Base-by-base conservation (phyloP, 2,329 filamentous ascomycete species). In the Neoarthrinium moseri region DNA sequence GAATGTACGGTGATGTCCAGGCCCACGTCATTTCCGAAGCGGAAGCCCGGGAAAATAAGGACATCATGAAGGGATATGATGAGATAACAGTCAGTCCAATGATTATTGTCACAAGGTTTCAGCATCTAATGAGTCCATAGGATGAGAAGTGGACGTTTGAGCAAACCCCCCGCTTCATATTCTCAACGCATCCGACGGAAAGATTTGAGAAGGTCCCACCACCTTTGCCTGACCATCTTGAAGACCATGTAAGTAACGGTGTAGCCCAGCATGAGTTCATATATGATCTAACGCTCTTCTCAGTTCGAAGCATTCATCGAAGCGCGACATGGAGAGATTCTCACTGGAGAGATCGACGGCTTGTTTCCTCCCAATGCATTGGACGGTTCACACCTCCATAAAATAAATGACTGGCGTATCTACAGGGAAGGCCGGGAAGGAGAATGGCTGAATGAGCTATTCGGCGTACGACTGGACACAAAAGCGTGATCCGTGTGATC, bases 161-260 rank as follows among this genome's bases (percentile, higher is more conserved):
- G 3, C 91, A 96, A 68, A 96, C 91, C 2, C 91, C 91, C 1
- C 84, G 85, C 45, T 96, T 96, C 63, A 82, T 78, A 6, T 83
- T 92, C 54, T 82, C 80, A 4, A 83, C 78, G 4, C 70, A 78
- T 62, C 67, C 84, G 29, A 77, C 75, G 51, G 71, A 81, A 51
- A 71, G 81, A 33, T 74, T 87, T 66, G 70, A 80, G 46, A 69
- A 83, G 46, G 66, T 75, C 48, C 71, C 81, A 30, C 80, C 81
- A 1, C 56, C 63, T 0, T 49, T 79, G 11, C 77, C 80, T 1
- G 60, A 67, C 11, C 64, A 70, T 18, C 66, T 86, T 3, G 72
- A 71, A 4, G 49, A 64, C 22, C 67, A 67, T 33, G 76, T 77
- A 59, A 62, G 73, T 56, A 26, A 10, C 7, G 15, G 8, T 13